Percentiles rank a stretch among this genome's conserved stretches.
These are phyloP conservation scores for Trichoderma sp. DNA, from an alignment of 2,329 filamentous ascomycete genomes.

Conservation along the genomic window DNA sequence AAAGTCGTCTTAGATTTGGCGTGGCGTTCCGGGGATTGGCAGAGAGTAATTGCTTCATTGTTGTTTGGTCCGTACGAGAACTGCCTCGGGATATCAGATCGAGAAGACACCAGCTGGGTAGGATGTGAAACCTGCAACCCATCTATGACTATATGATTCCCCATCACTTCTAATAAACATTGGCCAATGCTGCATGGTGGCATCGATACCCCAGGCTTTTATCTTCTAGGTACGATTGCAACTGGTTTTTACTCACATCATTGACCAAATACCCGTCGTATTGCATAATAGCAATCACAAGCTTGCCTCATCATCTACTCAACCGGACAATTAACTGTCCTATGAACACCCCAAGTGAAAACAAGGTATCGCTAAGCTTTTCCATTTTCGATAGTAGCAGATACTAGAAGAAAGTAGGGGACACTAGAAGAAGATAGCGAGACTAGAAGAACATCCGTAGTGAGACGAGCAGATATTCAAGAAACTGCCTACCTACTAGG, in stretches of 20 bases:
- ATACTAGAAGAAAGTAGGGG: no score
- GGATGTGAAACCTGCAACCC: background rate
- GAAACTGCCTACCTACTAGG: no score
- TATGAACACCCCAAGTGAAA: background rate
- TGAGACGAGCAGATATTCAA: no score
- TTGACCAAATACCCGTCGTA: background rate
- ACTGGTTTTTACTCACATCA: background rate
- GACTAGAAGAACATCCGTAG: no score
- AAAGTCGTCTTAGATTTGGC: background rate
- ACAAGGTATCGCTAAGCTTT: background rate
- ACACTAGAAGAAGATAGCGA: no score
- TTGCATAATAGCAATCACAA: background rate
- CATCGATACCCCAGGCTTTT: background rate
- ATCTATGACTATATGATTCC: background rate
- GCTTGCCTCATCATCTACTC: background rate
- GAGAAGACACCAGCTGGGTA: background rate
- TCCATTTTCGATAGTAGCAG: background rate
- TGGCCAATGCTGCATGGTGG: background rate
- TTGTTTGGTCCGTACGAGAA: background rate
- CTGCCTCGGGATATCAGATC: background rate
- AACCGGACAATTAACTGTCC: background rate
- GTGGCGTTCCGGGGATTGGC: constrained; percentile 17
- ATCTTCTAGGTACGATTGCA: background rate
- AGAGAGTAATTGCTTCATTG: background rate
- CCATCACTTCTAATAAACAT: background rate